phyloP scores from a whole-genome alignment of 2,329 filamentous ascomycete genomes.

The Fusarium hostae region DNA sequence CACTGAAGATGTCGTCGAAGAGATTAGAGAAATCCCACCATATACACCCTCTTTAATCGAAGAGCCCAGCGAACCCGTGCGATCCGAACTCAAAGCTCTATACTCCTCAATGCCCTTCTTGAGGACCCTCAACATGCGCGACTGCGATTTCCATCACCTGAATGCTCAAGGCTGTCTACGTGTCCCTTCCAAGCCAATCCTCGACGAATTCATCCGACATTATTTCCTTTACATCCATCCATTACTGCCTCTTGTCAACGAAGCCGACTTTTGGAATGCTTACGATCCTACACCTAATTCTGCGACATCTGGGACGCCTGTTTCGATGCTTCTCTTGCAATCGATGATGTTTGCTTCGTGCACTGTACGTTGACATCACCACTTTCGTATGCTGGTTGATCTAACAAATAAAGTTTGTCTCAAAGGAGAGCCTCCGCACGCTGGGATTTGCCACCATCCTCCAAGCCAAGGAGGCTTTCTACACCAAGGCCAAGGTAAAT shows the following conservation, averaged over 20 bases:
- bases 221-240: constrained; percentile 40
- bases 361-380: constrained; percentile 19
- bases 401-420: constrained; percentile 27
- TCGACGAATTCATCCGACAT: constrained; percentile 34
- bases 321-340: constrained; percentile 30
- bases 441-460: constrained; percentile 31
- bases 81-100: constrained; percentile 31
- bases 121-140: constrained; percentile 25
- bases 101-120: constrained; percentile 37
- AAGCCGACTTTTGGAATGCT: constrained; percentile 30
- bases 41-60: neutral
- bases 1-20: neutral
- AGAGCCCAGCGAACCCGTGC: constrained; percentile 7
- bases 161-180: constrained; percentile 31
- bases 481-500: constrained; percentile 41
- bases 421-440: constrained; percentile 21
- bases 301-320: constrained; percentile 5
- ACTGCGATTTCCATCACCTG: constrained; percentile 26
- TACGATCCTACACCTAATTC: constrained; percentile 16
- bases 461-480: constrained; percentile 33
- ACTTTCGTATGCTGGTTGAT: too few relatives aligned
- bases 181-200: constrained; percentile 31
- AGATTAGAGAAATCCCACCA: neutral
- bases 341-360: constrained; percentile 38
- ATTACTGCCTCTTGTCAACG: constrained; percentile 27